Evolutionary conservation across 768 basidiomycete species (phyloP).

Genomic region (Candolleomyces efflorescens): DNA sequence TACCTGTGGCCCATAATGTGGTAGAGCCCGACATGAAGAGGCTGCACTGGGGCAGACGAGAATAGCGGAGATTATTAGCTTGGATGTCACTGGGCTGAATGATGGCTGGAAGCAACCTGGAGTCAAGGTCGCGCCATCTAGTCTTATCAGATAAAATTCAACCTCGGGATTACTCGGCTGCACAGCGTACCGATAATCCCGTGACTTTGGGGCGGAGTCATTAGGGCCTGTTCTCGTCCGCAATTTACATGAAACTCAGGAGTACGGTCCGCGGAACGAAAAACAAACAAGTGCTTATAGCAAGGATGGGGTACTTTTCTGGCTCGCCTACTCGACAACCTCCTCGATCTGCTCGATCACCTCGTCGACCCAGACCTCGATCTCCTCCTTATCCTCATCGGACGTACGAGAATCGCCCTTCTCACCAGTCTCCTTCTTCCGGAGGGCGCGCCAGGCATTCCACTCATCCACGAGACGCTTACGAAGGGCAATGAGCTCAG

Average conservation of each 20-base stretch:
- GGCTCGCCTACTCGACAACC: constrained; percentile 46
- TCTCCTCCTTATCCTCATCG: constrained; percentile 67
- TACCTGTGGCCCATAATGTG: constrained; percentile 76
- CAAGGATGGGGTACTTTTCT: background rate
- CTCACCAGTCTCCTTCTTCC: constrained; percentile 61
- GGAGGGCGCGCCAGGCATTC: constrained; percentile 91
- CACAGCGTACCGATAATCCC: constrained; percentile 15
- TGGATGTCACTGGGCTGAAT: too few relatives aligned
- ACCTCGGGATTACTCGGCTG: constrained; percentile 23
- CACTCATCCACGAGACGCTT: constrained; percentile 95
- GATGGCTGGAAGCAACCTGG: too few relatives aligned
- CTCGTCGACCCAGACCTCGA: constrained; percentile 93
- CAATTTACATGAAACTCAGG: too few relatives aligned
- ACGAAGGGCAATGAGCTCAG: constrained; percentile 86
- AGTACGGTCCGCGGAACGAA: too few relatives aligned
- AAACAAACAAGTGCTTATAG: background rate
- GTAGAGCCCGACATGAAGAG: constrained; percentile 38
- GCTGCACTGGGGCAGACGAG: background rate
- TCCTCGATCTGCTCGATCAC: constrained; percentile 91
- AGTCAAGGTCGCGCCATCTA: constrained; percentile 20
- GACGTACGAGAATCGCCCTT: constrained; percentile 24
- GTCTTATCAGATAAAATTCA: constrained; percentile 48
- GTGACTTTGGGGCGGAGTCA: too few relatives aligned
- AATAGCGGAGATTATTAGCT: background rate
- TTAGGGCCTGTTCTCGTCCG: too few relatives aligned